Evolutionary conservation across 371 early-diverging fungal genomes (phyloP).

Genomic region (Nematocida parisii): DNA sequence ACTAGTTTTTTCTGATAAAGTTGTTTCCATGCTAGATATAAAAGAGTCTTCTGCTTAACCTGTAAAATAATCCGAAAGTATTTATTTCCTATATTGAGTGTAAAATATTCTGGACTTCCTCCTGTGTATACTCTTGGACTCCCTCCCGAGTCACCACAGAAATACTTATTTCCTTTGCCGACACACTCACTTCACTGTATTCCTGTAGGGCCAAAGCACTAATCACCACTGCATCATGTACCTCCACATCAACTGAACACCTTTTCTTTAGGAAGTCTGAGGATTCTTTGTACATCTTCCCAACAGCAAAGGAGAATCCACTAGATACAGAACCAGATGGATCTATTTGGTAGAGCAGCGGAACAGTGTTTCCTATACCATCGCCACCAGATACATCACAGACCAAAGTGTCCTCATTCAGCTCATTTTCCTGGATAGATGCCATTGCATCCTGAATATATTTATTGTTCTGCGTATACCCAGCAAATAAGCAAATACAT

Average conservation of each 20-base stretch:
- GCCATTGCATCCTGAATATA: background rate
- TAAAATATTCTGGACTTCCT: conserved; percentile 36
- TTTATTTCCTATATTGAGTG: no score
- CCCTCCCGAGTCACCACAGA: conserved; percentile 24
- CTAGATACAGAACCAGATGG: conserved; percentile 66
- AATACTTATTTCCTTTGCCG: conserved; percentile 30
- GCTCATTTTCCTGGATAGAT: no score
- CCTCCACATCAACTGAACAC: conserved; percentile 36
- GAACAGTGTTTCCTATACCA: conserved; percentile 30
- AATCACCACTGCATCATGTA: conserved; percentile 39
- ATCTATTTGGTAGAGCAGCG: conserved; percentile 66
- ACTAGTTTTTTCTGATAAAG: no score
- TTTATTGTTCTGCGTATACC: conserved; percentile 41
- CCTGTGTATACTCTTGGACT: background rate
- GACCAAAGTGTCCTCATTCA: no score
- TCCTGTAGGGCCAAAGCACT: conserved; percentile 30
- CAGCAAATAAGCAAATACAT: conserved; percentile 62
- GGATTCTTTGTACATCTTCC: conserved; percentile 61
- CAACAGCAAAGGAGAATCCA: conserved; percentile 53
- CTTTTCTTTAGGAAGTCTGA: conserved; percentile 62
- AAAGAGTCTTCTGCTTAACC: no score
- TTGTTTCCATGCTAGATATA: no score
- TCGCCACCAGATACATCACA: conserved; percentile 10
- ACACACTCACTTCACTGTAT: conserved; percentile 17
- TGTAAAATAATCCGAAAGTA: no score